Conservation (phyloP, 257 asterid genomes). For the Nemophila menziesii region DNA sequence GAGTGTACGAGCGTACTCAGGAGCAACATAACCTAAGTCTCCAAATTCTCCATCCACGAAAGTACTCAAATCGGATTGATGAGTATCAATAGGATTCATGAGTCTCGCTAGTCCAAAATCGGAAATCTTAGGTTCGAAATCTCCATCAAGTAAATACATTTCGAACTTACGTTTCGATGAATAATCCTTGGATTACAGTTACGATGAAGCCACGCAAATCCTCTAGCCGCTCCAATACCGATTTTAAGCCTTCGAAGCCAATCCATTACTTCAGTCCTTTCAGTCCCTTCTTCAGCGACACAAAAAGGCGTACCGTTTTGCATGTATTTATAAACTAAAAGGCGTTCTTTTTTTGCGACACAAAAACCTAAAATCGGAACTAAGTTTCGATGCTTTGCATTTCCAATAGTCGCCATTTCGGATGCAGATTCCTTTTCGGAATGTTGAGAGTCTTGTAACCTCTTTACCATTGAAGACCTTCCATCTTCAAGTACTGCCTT, state of each 20-base stretch:
- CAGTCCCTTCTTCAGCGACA: conserved; percentile 14
- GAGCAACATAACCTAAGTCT: conserved; percentile 83
- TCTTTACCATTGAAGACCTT: conserved; percentile 28
- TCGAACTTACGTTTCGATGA: conserved; percentile 36
- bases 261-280: conserved; percentile 14
- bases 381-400: conserved; percentile 24
- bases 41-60: conserved; percentile 90
- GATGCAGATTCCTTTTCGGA: conserved; percentile 31
- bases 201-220: conserved; percentile 41
- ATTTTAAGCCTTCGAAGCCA: conserved; percentile 32
- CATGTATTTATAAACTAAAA: conserved; percentile 35
- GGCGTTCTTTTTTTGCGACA: conserved; percentile 25
- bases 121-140: conserved; percentile 41
- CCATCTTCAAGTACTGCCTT: conserved; percentile 31
- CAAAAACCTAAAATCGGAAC: conserved; percentile 43
- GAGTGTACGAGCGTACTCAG: conserved; percentile 64
- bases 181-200: conserved; percentile 31
- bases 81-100: conserved; percentile 85
- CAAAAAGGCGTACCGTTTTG: conserved; percentile 22
- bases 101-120: conserved; percentile 88
- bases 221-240: conserved; percentile 29
- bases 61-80: conserved; percentile 75
- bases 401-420: conserved; percentile 32
- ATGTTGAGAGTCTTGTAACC: conserved; percentile 30
- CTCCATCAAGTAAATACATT: conserved; percentile 28